A percentile compares a stretch with the other conserved stretches of the same genome.
Evolutionary conservation across 2,329 filamentous ascomycete genomes (phyloP).

Genomic region (Nothophoma quercina): DNA sequence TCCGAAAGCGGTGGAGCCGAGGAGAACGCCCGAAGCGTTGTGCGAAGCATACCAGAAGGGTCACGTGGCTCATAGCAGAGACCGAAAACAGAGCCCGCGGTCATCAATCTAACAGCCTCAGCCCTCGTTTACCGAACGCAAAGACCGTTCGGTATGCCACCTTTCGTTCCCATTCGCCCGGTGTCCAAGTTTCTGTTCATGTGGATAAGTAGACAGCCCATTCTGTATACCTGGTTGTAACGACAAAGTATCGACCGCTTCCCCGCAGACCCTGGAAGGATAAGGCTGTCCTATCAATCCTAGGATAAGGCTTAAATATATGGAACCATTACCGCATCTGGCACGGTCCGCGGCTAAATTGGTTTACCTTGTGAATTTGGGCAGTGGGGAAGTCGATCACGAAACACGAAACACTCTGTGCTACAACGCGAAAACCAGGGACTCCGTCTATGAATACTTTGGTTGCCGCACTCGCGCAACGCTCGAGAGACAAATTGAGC

Average conservation of each 20-base stretch:
- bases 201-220: constrained; percentile 1
- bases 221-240: background rate
- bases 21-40: constrained; percentile 17
- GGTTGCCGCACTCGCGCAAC: too few species aligned
- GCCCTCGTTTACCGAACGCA: background rate
- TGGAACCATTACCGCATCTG: constrained; percentile 3
- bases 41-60: constrained; percentile 14
- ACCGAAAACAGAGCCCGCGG: background rate
- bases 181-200: background rate
- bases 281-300: background rate
- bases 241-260: background rate
- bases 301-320: constrained; percentile 1
- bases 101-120: background rate
- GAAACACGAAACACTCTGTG: background rate
- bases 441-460: too few species aligned
- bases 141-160: background rate
- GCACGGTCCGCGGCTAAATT: constrained; percentile 17
- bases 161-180: background rate
- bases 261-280: constrained; percentile 4
- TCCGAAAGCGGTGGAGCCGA: constrained; percentile 11
- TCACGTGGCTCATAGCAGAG: background rate
- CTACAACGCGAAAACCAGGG: background rate
- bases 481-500: too few species aligned
- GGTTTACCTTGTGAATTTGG: background rate
- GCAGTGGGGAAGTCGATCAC: constrained; percentile 9